Evolutionary conservation across 2,329 filamentous ascomycete genomes (phyloP).

Genomic region (Calonectria montana): DNA sequence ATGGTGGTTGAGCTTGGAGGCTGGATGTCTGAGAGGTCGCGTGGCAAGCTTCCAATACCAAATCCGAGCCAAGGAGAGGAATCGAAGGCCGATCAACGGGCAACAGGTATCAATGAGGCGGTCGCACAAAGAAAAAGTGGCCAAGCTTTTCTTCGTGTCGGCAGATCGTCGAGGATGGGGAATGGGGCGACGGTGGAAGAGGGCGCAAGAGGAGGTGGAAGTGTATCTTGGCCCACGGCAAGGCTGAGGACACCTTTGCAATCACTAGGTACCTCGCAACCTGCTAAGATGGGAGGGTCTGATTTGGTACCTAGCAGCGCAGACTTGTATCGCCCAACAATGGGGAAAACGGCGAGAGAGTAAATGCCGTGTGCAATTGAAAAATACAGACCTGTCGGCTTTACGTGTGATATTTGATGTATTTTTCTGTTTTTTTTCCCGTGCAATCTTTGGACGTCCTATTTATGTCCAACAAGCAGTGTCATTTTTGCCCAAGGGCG

Average conservation of each 20-base stretch:
- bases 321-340: not conserved
- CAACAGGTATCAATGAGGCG: slow-evolving; percentile 15
- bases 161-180: slow-evolving; percentile 17
- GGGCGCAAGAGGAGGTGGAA: not conserved
- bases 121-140: slow-evolving; percentile 12
- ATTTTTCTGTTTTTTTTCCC: not conserved
- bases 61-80: slow-evolving; percentile 18
- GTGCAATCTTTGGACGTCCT: not conserved
- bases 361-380: not conserved
- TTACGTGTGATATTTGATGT: not conserved
- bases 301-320: not conserved
- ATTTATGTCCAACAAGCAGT: not conserved
- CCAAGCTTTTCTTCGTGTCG: slow-evolving; percentile 15
- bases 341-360: not conserved
- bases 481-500: not conserved
- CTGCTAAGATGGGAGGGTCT: not conserved
- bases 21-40: slow-evolving; percentile 21
- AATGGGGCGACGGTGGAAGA: slow-evolving; percentile 14
- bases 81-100: slow-evolving; percentile 21
- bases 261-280: slow-evolving; percentile 26
- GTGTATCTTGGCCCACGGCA: slow-evolving; percentile 30
- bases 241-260: slow-evolving; percentile 46
- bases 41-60: slow-evolving; percentile 3
- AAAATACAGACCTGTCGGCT: not conserved
- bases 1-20: slow-evolving; percentile 48